Base-by-base conservation (phyloP, 73 alveolate species). In the Diophrys appendiculata region DNA sequence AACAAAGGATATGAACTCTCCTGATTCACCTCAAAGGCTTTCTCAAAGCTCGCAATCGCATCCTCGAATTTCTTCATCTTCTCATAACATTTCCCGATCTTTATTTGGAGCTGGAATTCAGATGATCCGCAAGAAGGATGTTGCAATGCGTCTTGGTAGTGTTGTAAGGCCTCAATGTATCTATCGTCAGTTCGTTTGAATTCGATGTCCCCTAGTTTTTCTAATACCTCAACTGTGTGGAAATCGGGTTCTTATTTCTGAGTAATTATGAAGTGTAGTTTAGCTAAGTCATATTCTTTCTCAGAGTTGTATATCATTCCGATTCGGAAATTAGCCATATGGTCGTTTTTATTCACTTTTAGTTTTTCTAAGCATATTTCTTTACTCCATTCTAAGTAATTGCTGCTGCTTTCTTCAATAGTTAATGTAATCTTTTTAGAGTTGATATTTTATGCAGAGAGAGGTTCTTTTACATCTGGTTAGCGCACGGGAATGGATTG, bases 51-150 rank as follows among this genome's bases (percentile, higher is more conserved):
- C 52, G 56, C 80, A 56, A 77, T 73, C 0, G 97, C 93, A 31
- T 81, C 70, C 0, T 71, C 91, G 69, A 89, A 91, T 3, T 85
- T 89, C 34, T 88, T 88, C 81, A 76, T 54, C 52, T 92, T 94
- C 56, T 88, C 94, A 72, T 77, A 86, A 77, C 97, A 91, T 64
- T 92, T 86, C 5, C 96, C 98, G 55, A 77, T 72, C 60, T 89
- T 92, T 33, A 94, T 24, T 60, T 80, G 75, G 18, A 69, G 68
- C 69, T 90, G 80, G 32, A 79, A 69, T 18, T 81, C 88, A 2
- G 87, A 84, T 3, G 76, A 54, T 28, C n/a, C n/a, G n/a, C n/a
- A n/a, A n/a, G n/a, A n/a, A n/a, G n/a, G n/a, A n/a, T n/a, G n/a
- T n/a, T n/a, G n/a, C n/a, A n/a, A n/a, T 8, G 92, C 88, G 53